Evolutionary conservation across 208 protist species (phyloP), one percentile per base, ranked within the genome.

Genomic region (Blechomonas ayalai): DNA sequence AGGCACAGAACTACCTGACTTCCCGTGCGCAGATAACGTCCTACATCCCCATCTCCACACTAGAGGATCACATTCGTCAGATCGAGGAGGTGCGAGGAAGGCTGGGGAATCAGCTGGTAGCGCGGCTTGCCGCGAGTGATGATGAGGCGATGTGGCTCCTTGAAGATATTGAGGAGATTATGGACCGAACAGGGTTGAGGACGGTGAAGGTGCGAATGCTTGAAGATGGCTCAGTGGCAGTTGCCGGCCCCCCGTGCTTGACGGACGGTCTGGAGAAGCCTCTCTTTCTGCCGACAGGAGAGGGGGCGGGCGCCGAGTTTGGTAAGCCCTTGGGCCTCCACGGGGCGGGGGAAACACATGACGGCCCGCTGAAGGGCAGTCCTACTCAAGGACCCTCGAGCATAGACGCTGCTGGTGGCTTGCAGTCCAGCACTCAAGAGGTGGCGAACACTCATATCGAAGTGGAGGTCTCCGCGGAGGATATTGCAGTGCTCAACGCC

Each of bases 151-250:
- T 87, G 61, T 78, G 80, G 60, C 59, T 91, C 1, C 59, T 91
- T n/a, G 77, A 91, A 59, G 82, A 91, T 49, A 91, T 91, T 59
- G 82, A 91, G 37, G 78, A 91, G 8, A 64, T 82, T 23, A 82
- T 91, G 74, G 74, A 87, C 49, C 59, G 79, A 33, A 70, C 68
- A 15, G 66, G 82, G 18, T 66, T 91, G 20, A 76, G 80, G 42
- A 91, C 82, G 18, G 74, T 91, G 23, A 71, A 72, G 46, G 37
- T 91, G 31, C 59, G 73, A 27, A 50, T 86, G 15, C 61, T 87
- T 1, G 82, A 86, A 31, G 60, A 81, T 49, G 82, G 78, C 27
- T 77, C 57, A 35, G 55, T 79, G 8, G 72, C 49, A 33, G 61
- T 85, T 20, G 59, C 48, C 19, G 63, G 74, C 25, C 61, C 53